A percentile compares a stretch with the other conserved stretches of the same genome.
Conservation (phyloP, 306 rosid species). For the Echinosophora koreensis region DNA sequence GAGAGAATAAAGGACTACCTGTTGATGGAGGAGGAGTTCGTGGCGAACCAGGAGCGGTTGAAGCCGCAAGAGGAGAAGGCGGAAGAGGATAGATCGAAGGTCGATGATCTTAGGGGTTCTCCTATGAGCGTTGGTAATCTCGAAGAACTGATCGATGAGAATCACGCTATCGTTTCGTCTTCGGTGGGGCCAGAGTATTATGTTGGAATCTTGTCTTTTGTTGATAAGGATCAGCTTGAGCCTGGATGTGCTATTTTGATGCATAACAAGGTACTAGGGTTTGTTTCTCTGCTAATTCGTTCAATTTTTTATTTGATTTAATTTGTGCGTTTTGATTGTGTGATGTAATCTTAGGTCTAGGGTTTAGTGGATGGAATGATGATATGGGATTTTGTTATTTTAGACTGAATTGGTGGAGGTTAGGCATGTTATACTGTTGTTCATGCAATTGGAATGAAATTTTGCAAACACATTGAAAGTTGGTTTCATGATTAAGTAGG, state of each 20-base stretch:
- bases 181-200: constrained; percentile 98
- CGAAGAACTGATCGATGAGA: constrained; percentile 95
- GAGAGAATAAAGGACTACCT: constrained; percentile 93
- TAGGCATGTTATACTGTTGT: not conserved
- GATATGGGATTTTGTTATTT: not conserved
- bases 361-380: constrained; percentile 11
- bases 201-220: constrained; percentile 91
- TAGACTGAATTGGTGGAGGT: not conserved
- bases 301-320: not conserved
- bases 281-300: constrained; percentile 15
- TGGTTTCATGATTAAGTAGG: constrained; percentile 1
- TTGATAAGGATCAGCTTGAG: constrained; percentile 95
- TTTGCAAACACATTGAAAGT: not conserved
- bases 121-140: constrained; percentile 98
- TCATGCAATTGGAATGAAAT: not conserved
- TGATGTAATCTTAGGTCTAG: constrained; percentile 21
- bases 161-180: constrained; percentile 94
- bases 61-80: constrained; percentile 99
- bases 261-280: constrained; percentile 87
- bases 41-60: constrained; percentile 89
- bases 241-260: constrained; percentile 98
- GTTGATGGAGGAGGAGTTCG: constrained; percentile 97
- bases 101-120: constrained; percentile 94
- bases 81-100: constrained; percentile 98
- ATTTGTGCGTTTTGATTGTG: constrained; percentile 15